Percentiles rank a stretch among this genome's conserved stretches.
Conservation (phyloP, 192 early-diverging fungal genomes). For the Coemansia asiatica region DNA sequence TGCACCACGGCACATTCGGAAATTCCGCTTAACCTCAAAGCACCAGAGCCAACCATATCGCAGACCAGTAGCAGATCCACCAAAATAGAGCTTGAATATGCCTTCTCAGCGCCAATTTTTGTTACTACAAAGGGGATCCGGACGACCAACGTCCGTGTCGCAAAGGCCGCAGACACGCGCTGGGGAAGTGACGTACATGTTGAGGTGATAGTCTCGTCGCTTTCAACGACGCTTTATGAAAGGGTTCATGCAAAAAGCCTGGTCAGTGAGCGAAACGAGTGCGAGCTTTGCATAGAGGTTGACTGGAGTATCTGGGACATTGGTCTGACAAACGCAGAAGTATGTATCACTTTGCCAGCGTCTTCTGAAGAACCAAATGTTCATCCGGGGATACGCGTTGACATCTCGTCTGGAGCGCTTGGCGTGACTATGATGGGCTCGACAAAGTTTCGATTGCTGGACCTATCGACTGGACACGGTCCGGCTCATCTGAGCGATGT, state of each 20-base stretch:
- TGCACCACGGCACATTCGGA: neutral
- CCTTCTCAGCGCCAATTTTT: conserved; percentile 23
- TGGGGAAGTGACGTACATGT: conserved; percentile 28
- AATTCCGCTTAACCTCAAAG: neutral
- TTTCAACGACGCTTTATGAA: conserved; percentile 40
- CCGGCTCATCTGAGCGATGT: conserved; percentile 50
- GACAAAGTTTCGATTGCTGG: conserved; percentile 27
- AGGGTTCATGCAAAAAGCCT: conserved; percentile 28
- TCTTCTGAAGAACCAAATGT: conserved; percentile 1
- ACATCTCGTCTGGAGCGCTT: conserved; percentile 39
- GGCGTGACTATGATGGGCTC: conserved; percentile 46
- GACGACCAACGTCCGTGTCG: conserved; percentile 41
- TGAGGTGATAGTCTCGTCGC: conserved; percentile 22
- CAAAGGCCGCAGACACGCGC: conserved; percentile 17
- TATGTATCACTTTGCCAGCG: conserved; percentile 23
- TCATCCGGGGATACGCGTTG: conserved; percentile 47
- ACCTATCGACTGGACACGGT: conserved; percentile 42
- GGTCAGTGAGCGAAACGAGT: conserved; percentile 21
- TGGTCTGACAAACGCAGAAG: conserved; percentile 44
- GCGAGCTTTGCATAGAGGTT: conserved; percentile 23
- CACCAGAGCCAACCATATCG: conserved; percentile 13
- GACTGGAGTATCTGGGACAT: conserved; percentile 53
- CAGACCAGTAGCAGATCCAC: conserved; percentile 29
- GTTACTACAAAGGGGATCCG: conserved; percentile 32
- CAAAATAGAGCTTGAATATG: conserved; percentile 28